Base-by-base conservation (phyloP, 495 filamentous ascomycete genomes). In the Daldinia grandis region DNA sequence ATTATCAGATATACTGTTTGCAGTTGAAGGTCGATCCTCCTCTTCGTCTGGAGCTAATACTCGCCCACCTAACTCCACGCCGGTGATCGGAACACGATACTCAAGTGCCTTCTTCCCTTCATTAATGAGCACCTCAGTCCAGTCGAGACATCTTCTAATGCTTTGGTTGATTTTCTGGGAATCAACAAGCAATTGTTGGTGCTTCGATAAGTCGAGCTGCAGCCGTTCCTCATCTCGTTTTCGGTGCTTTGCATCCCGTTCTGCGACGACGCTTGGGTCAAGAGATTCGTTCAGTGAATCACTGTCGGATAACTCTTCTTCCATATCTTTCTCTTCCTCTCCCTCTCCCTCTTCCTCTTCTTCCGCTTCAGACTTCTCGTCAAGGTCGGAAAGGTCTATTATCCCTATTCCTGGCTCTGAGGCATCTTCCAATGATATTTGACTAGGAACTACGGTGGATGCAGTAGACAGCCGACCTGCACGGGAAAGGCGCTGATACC, bases 141-240 rank as follows among this genome's bases (percentile, higher is more conserved):
- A 92, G 24, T 86, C 87, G 24, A 97, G 83, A 76, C 95, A 99
- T 28, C 93, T 86, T 75, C 92, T 94, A 3, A 99, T 83, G 73
- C 92, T 95, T 72, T 95, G 91, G 76, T 98, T 98, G 81, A 98
- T 92, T 78, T 91, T 95, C 74, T 97, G 92, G 62, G 90, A 94
- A 77, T 97, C 94, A 24, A 92, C 79, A 4, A 99, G 86, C 1
- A 98, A 82, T 71, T 94, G 90, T 64, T 93, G 92, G 74, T 99
- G 95, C 74, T 93, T 93, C 5, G 90, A 86, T 12, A 99, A 85
- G 78, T 99, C 95, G 17, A 96, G 80, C 60, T 89, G 85, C 24
- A 97, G 83, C 17, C 91, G 85, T 74, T 89, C 89, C 75, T 95
- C 92, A 70, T 98, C 95, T 80, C 83, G 65, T 79, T 84, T 56